Base-by-base conservation (phyloP, 805 yeast genomes). In the Sungouiozyma intestinalis region DNA sequence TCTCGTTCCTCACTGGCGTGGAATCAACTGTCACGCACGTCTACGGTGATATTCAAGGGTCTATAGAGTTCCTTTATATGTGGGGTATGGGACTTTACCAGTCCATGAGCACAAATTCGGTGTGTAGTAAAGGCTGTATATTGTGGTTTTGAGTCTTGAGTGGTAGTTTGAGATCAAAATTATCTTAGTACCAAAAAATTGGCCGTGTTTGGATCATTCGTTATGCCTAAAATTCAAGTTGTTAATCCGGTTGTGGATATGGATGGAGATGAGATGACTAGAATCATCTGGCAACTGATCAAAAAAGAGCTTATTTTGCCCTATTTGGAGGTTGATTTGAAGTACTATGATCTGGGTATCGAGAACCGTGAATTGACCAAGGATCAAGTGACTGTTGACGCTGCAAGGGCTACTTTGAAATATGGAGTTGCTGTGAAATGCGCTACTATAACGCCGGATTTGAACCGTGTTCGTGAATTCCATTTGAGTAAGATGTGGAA, bases 221-320 rank as follows among this genome's bases (percentile, higher is more conserved):
- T 24, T 16, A 56, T 55, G 61, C 33, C 59, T 50, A 85, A 85
- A 62, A 81, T 88, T 63, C 68, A 73, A 50, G 97, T 88, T 45
- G 73, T 75, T 64, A 83, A 75, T 56, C 97, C 97, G 50, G 76
- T 88, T 54, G 97, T 88, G 49, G 97, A 90, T 64, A 77, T 90
- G 83, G 97, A 88, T 57, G 97, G 97, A 49, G 97, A 88, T 65
- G 97, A 88, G 68, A 84, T 81, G 85, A 88, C 97, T 59, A 75
- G 97, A 62, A 85, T 88, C 63, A 88, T 88, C 70, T 90, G 97
- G 97, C 73, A 85, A 53, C 64, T 79, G 55, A 88, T 88, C 66
- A 85, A 83, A 63, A 88, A 85, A 53, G 75, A 85, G 65, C 74
- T 90, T 63, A 79, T 90, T 58, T 68, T 73, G 41, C 97, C 97